A percentile compares a stretch with the other conserved stretches of the same genome.
phyloP scores from a whole-genome alignment of 2,329 filamentous ascomycete genomes.

The Stylonectria norvegica region DNA sequence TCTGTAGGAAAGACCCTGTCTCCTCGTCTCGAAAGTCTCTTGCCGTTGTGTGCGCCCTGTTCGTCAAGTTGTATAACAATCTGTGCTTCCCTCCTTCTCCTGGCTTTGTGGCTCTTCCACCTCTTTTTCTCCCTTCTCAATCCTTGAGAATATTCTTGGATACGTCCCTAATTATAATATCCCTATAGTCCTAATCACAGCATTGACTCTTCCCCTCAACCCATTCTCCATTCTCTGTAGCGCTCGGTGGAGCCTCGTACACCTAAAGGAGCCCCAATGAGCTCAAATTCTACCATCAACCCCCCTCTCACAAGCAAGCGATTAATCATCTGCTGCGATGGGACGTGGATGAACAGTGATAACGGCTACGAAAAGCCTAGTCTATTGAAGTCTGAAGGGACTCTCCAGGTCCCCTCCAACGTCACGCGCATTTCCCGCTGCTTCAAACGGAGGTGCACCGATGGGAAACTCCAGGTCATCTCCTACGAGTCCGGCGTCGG shows the following conservation, averaged over 20 bases:
- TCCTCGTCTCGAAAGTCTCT: no score
- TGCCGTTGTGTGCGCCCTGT: no score
- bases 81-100: no score
- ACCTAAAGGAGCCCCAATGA: not conserved
- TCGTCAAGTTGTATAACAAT: no score
- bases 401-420: conserved; percentile 53
- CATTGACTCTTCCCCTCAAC: not conserved
- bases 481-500: conserved; percentile 61
- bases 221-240: no score
- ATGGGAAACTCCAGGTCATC: conserved; percentile 55
- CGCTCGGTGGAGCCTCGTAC: no score
- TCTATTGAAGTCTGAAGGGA: conserved; percentile 35
- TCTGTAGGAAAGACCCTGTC: no score
- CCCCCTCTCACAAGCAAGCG: conserved; percentile 36
- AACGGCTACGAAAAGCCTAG: conserved; percentile 43
- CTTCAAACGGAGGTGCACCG: conserved; percentile 48
- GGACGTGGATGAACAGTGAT: conserved; percentile 54
- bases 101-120: no score
- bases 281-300: not conserved
- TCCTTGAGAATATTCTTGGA: no score
- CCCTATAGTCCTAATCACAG: no score
- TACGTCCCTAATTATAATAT: no score
- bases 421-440: conserved; percentile 59
- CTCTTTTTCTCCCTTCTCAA: no score
- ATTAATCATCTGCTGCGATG: conserved; percentile 51